Percentiles rank a stretch among this genome's conserved stretches.
Evolutionary conservation across 805 yeast species (phyloP).

Genomic region (Candida stauntonica): DNA sequence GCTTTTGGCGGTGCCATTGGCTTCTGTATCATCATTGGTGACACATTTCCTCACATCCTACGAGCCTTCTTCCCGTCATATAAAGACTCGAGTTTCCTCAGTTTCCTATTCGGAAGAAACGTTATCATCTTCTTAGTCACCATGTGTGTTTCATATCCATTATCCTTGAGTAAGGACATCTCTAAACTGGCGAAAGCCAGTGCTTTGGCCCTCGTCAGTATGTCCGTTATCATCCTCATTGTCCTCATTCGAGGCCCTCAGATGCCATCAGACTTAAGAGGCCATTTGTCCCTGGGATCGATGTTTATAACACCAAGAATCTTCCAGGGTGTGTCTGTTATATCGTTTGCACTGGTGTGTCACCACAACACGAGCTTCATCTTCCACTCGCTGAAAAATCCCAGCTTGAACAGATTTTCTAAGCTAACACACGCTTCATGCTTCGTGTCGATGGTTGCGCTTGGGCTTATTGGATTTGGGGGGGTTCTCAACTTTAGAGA

Average conservation of each 20-base stretch:
- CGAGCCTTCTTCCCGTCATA: conserved; percentile 54
- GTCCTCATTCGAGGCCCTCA: conserved; percentile 74
- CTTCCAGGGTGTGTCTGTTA: conserved; percentile 90
- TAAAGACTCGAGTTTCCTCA: conserved; percentile 33
- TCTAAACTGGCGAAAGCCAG: conserved; percentile 83
- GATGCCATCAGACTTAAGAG: conserved; percentile 43
- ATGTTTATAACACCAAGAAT: conserved; percentile 58
- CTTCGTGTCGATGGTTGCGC: conserved; percentile 71
- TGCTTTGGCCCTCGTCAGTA: conserved; percentile 79
- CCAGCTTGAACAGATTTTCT: conserved; percentile 72
- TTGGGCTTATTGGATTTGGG: conserved; percentile 71
- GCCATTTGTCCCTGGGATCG: conserved; percentile 39
- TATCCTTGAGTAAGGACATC: conserved; percentile 75
- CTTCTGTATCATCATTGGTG: conserved; percentile 91
- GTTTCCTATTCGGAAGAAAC: conserved; percentile 60
- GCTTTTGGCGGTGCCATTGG: conserved; percentile 96
- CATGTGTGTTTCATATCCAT: conserved; percentile 71
- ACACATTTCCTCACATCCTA: conserved; percentile 87
- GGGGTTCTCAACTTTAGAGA: conserved; percentile 76
- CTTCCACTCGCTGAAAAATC: conserved; percentile 73
- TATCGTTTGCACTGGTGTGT: conserved; percentile 92
- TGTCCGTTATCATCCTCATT: conserved; percentile 71
- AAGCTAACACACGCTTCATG: conserved; percentile 81
- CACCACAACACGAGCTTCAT: conserved; percentile 93
- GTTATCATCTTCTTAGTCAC: conserved; percentile 69